These are phyloP conservation scores for Sporothrix mexicana DNA, from an alignment of 2,329 filamentous ascomycete genomes.

Conservation along the genomic window DNA sequence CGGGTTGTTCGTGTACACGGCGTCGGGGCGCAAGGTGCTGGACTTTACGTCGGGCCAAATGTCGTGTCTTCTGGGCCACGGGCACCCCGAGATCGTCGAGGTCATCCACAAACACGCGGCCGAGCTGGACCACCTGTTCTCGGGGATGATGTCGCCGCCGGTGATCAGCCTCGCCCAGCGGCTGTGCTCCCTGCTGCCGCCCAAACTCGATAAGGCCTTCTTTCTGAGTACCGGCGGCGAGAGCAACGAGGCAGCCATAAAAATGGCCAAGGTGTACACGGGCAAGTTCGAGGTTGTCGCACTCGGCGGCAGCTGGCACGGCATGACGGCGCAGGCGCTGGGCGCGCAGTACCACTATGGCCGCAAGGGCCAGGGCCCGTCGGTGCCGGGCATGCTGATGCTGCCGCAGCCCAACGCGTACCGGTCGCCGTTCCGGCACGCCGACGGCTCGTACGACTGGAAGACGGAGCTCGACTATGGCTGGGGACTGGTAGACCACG, in stretches of 20 bases:
- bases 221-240: constrained; percentile 51
- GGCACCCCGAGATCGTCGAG: constrained; percentile 62
- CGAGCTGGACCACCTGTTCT: constrained; percentile 62
- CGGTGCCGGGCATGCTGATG: constrained; percentile 61
- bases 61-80: constrained; percentile 63
- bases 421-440: constrained; percentile 63
- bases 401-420: constrained; percentile 67
- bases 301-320: constrained; percentile 64
- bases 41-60: constrained; percentile 67
- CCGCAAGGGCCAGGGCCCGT: constrained; percentile 52
- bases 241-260: constrained; percentile 40
- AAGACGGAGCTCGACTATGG: constrained; percentile 67
- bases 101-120: constrained; percentile 54
- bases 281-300: constrained; percentile 69
- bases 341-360: constrained; percentile 61
- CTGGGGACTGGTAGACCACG: constrained; percentile 63
- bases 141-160: constrained; percentile 61
- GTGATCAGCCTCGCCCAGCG: constrained; percentile 60
- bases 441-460: constrained; percentile 69
- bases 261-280: constrained; percentile 66
- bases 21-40: constrained; percentile 52
- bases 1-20: constrained; percentile 55
- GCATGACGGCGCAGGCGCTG: constrained; percentile 60
- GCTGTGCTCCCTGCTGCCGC: constrained; percentile 54
- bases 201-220: constrained; percentile 57